Evolutionary conservation across 352 stramenopile genomes (phyloP).

Genomic region (Pythium folliculosum): DNA sequence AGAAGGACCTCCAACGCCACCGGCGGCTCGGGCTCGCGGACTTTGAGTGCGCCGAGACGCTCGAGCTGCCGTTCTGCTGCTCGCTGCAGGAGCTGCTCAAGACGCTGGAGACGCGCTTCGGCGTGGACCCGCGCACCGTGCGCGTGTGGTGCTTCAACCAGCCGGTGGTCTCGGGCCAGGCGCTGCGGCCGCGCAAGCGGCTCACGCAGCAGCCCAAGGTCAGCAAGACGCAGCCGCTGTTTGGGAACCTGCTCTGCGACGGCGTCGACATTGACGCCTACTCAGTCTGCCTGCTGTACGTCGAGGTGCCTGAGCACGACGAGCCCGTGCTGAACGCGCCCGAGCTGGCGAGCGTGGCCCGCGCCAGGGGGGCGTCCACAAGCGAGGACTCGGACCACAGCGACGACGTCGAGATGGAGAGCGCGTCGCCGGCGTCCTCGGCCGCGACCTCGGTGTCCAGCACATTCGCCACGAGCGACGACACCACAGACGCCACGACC

Average conservation of each 20-base stretch:
- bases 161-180: slow-evolving; percentile 67
- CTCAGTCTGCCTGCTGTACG: slow-evolving; percentile 78
- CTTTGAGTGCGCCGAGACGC: slow-evolving; percentile 41
- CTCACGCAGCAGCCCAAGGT: slow-evolving; percentile 43
- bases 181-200: slow-evolving; percentile 68
- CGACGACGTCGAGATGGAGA: not conserved
- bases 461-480: not conserved
- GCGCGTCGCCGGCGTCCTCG: not conserved
- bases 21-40: slow-evolving; percentile 58
- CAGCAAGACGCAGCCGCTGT: slow-evolving; percentile 52
- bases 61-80: slow-evolving; percentile 72
- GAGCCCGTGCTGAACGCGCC: slow-evolving; percentile 36
- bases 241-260: slow-evolving; percentile 69
- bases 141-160: slow-evolving; percentile 82
- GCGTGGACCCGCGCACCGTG: slow-evolving; percentile 32
- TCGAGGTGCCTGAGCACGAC: slow-evolving; percentile 46
- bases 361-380: not conserved
- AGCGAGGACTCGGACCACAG: slow-evolving; percentile 19
- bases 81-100: slow-evolving; percentile 57
- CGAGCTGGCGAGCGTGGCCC: not conserved
- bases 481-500: slow-evolving; percentile 7
- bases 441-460: slow-evolving; percentile 3
- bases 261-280: slow-evolving; percentile 85
- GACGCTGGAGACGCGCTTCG: slow-evolving; percentile 37
- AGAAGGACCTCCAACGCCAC: slow-evolving; percentile 52